Conservation (phyloP, 768 basidiomycete species). For the Lactarius pseudohatsudake region DNA sequence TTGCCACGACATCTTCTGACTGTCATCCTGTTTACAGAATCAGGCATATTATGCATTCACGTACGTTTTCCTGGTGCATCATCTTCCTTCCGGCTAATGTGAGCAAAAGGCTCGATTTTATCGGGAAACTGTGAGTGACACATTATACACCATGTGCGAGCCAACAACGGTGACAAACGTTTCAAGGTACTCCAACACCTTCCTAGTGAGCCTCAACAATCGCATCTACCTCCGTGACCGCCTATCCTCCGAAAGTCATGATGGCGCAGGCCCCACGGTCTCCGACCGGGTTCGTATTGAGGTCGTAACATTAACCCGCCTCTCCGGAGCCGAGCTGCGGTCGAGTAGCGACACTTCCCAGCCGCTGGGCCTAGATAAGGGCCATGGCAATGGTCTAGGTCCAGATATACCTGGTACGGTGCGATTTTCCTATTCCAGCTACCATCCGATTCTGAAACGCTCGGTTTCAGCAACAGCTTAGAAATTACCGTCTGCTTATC, state of each 20-base stretch:
- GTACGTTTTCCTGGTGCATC: neutral
- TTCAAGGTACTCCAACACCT: neutral
- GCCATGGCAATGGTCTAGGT: neutral
- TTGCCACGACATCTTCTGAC: neutral
- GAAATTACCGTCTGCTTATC: neutral
- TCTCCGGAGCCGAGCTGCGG: neutral
- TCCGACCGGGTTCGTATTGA: neutral
- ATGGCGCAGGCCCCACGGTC: neutral
- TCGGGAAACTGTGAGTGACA: constrained; percentile 1
- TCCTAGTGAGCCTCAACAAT: constrained; percentile 3
- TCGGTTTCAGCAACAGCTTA: neutral
- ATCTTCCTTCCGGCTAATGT: neutral
- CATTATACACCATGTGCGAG: neutral
- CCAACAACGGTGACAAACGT: neutral
- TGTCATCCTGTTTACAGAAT: neutral
- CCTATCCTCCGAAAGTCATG: neutral
- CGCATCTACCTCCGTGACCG: neutral
- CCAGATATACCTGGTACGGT: neutral
- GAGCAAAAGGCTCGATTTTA: neutral
- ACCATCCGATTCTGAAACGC: neutral
- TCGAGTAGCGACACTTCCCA: neutral
- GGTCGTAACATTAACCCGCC: neutral
- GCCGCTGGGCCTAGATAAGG: neutral
- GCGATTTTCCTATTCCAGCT: neutral
- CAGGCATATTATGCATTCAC: neutral